Percentiles rank a stretch among this genome's conserved stretches.
These are phyloP conservation scores for Trichocladium antarcticum DNA, from an alignment of 495 filamentous ascomycete genomes.

Conservation along the genomic window DNA sequence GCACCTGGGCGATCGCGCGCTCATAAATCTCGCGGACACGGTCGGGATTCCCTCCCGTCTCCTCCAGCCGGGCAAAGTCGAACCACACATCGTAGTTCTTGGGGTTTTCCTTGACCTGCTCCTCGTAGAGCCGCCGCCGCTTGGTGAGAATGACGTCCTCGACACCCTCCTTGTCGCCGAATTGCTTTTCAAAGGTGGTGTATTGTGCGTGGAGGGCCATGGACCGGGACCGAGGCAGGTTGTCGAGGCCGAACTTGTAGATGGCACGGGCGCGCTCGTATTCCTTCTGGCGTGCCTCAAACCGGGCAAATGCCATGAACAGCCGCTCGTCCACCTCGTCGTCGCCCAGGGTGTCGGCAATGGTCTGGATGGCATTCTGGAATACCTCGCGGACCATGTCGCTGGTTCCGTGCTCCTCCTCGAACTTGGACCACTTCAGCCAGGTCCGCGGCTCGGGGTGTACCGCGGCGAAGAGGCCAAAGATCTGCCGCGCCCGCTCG, in stretches of 20 bases:
- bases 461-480: constrained; percentile 81
- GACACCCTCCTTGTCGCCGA: constrained; percentile 83
- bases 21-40: constrained; percentile 88
- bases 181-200: constrained; percentile 97
- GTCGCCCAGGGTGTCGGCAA: constrained; percentile 85
- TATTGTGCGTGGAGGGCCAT: constrained; percentile 79
- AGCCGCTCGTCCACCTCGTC: constrained; percentile 95
- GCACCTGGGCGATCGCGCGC: constrained; percentile 88
- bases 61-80: constrained; percentile 86
- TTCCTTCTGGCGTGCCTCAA: constrained; percentile 87
- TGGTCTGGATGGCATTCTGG: constrained; percentile 73
- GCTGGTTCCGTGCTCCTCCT: constrained; percentile 86
- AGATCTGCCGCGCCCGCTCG: constrained; percentile 72
- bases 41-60: constrained; percentile 66
- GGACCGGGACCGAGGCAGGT: constrained; percentile 78
- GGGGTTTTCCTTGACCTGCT: constrained; percentile 81
- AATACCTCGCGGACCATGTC: constrained; percentile 90
- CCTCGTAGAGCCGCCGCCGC: constrained; percentile 84
- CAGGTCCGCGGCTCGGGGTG: constrained; percentile 94
- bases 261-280: constrained; percentile 92
- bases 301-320: constrained; percentile 86
- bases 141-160: constrained; percentile 95
- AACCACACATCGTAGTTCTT: constrained; percentile 97
- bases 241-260: constrained; percentile 92
- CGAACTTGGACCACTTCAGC: constrained; percentile 98